A percentile compares a stretch with the other conserved stretches of the same genome.
Conservation (phyloP, 495 filamentous ascomycete genomes). For the Oidiodendron maius region DNA sequence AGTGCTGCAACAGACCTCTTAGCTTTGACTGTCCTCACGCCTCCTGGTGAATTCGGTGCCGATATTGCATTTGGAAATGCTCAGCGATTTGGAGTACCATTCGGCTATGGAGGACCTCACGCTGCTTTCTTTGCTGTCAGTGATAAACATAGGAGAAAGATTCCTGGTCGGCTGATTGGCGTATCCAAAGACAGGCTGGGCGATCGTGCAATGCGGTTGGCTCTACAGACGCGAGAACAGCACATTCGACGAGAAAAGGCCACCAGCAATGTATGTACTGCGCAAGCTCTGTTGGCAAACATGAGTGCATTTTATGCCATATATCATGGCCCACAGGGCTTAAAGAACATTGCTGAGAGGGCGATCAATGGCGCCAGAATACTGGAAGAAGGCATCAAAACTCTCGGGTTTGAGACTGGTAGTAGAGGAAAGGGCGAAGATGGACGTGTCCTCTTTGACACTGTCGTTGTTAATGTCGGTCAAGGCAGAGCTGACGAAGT, state of each 20-base stretch:
- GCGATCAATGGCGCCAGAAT: conserved; percentile 64
- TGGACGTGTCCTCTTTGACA: conserved; percentile 68
- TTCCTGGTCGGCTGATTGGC: conserved; percentile 88
- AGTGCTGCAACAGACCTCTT: conserved; percentile 89
- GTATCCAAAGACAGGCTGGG: conserved; percentile 90
- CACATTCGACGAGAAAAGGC: conserved; percentile 98
- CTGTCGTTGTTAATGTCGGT: conserved; percentile 60
- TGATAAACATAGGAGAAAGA: conserved; percentile 93
- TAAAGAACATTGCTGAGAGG: conserved; percentile 79
- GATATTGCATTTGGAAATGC: conserved; percentile 96
- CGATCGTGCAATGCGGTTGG: conserved; percentile 76
- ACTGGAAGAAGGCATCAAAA: conserved; percentile 59
- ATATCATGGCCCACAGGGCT: conserved; percentile 85
- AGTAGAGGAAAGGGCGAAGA: conserved; percentile 47
- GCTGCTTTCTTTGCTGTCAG: conserved; percentile 94
- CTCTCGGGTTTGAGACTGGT: conserved; percentile 60
- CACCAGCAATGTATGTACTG: conserved; percentile 97
- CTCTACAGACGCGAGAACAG: conserved; percentile 92
- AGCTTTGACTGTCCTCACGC: conserved; percentile 82
- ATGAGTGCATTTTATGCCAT: conserved; percentile 98
- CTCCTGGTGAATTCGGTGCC: conserved; percentile 92
- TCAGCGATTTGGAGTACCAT: conserved; percentile 90
- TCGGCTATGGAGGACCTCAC: conserved; percentile 93
- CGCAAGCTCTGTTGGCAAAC: conserved; percentile 90
- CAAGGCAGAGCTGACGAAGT: conserved; percentile 44